Conservation (phyloP, 2,329 filamentous ascomycete species). For the Phoma sp. region DNA sequence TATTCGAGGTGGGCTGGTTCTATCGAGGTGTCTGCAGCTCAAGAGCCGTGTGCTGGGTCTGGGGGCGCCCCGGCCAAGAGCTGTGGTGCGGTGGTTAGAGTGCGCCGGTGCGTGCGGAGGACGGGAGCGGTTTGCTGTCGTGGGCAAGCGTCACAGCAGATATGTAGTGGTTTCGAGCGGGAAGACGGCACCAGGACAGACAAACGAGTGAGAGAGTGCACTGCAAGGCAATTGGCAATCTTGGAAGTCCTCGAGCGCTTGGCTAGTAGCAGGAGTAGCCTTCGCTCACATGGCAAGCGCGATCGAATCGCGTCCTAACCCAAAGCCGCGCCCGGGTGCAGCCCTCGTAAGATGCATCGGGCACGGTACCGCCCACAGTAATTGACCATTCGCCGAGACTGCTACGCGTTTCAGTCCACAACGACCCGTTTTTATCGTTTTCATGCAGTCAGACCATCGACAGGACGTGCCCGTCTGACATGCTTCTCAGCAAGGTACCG, state of each 20-base stretch:
- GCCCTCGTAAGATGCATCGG: slow-evolving; percentile 17
- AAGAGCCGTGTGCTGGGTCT: slow-evolving; percentile 7
- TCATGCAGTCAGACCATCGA: slow-evolving; percentile 18
- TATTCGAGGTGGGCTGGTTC: neutral
- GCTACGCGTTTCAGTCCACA: slow-evolving; percentile 18
- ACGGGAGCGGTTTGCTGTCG: slow-evolving; percentile 19
- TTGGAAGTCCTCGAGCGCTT: slow-evolving; percentile 12
- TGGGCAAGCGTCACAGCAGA: slow-evolving; percentile 10
- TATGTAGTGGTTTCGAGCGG: neutral
- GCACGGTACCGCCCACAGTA: slow-evolving; percentile 13
- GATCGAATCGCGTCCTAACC: slow-evolving; percentile 29
- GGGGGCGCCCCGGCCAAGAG: slow-evolving; percentile 18
- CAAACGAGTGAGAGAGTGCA: slow-evolving; percentile 2
- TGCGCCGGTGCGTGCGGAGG: slow-evolving; percentile 18
- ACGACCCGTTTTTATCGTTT: slow-evolving; percentile 18
- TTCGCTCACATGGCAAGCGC: slow-evolving; percentile 25
- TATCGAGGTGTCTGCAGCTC: slow-evolving; percentile 6
- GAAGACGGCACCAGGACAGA: neutral
- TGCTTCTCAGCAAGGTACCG: slow-evolving; percentile 11
- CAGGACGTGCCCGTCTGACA: slow-evolving; percentile 9
- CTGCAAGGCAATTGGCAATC: slow-evolving; percentile 26
- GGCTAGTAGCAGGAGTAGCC: slow-evolving; percentile 10
- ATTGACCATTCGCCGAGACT: slow-evolving; percentile 14
- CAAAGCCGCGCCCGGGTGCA: slow-evolving; percentile 15
- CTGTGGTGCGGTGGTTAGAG: slow-evolving; percentile 5